phyloP scores from a whole-genome alignment of 2,329 filamentous ascomycete species.

The Trichoderma arundinaceum region DNA sequence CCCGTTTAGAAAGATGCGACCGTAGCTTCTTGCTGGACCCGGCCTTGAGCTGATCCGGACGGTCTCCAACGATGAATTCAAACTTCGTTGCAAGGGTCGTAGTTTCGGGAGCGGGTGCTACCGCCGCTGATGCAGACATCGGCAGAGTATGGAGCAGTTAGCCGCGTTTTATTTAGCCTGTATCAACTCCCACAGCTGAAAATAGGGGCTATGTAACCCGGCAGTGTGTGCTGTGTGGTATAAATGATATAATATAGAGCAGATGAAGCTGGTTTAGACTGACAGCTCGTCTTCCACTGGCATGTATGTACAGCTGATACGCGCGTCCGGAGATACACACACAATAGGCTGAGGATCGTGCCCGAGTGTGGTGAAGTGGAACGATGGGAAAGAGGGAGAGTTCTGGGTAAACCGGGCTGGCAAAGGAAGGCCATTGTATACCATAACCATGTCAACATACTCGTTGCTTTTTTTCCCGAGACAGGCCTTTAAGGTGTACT shows the following conservation, averaged over 20 bases:
- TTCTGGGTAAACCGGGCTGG: slow-evolving; percentile 11
- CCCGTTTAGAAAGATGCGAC: slow-evolving; percentile 36
- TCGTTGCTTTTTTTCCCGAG: slow-evolving; percentile 5
- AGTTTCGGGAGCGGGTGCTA: background rate
- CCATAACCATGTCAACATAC: slow-evolving; percentile 13
- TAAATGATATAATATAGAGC: background rate
- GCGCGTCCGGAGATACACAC: background rate
- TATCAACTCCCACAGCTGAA: background rate
- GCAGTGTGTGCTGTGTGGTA: background rate
- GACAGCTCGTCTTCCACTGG: background rate
- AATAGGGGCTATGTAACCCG: background rate
- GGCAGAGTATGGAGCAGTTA: background rate
- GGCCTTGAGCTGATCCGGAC: slow-evolving; percentile 38
- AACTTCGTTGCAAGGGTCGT: slow-evolving; percentile 20
- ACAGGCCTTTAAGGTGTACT: slow-evolving; percentile 4
- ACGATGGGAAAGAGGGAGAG: slow-evolving; percentile 12
- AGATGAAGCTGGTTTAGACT: background rate
- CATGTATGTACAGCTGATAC: background rate
- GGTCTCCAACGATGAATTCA: slow-evolving; percentile 37
- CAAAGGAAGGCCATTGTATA: slow-evolving; percentile 3
- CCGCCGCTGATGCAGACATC: slow-evolving; percentile 2
- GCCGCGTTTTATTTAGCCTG: background rate
- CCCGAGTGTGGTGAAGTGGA: background rate
- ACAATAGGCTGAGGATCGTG: slow-evolving; percentile 9
- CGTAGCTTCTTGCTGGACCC: slow-evolving; percentile 33